phyloP scores from a whole-genome alignment of 2,329 filamentous ascomycete genomes.

The Aspergillus tamarii region DNA sequence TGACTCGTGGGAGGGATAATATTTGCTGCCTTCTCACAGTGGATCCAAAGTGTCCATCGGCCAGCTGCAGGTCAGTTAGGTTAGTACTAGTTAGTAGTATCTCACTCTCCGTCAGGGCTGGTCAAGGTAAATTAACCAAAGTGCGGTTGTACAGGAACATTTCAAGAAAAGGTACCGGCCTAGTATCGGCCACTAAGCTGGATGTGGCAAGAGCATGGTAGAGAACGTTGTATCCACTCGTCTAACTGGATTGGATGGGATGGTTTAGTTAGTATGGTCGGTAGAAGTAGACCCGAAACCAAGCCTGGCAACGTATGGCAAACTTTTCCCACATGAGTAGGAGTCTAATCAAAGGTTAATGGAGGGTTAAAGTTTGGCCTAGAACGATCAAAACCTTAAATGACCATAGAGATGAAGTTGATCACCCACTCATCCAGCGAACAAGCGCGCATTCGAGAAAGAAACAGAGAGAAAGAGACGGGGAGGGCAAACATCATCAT shows the following conservation, averaged over 20 bases:
- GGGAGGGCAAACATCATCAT: background rate
- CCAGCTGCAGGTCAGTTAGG: constrained; percentile 19
- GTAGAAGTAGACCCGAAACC: background rate
- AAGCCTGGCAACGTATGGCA: background rate
- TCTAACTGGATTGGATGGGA: background rate
- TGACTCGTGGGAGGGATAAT: background rate
- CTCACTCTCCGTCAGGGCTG: background rate
- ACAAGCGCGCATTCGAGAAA: too few species aligned
- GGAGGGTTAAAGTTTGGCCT: background rate
- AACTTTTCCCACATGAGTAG: constrained; percentile 3
- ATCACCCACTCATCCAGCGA: background rate
- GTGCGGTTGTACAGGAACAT: constrained; percentile 4
- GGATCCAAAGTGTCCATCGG: constrained; percentile 16
- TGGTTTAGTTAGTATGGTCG: background rate
- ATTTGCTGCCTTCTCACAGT: constrained; percentile 5
- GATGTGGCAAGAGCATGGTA: background rate
- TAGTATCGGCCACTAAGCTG: constrained; percentile 1
- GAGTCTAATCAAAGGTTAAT: background rate
- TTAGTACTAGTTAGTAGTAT: background rate
- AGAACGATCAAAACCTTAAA: background rate
- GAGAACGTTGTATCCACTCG: background rate
- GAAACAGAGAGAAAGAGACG: background rate
- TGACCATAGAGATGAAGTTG: background rate
- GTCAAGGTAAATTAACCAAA: background rate
- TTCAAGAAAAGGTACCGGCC: constrained; percentile 1